Percentiles rank a stretch among this genome's conserved stretches.
These are phyloP conservation scores for Boletellus emodensis DNA, from an alignment of 768 basidiomycete genomes.

Conservation along the genomic window DNA sequence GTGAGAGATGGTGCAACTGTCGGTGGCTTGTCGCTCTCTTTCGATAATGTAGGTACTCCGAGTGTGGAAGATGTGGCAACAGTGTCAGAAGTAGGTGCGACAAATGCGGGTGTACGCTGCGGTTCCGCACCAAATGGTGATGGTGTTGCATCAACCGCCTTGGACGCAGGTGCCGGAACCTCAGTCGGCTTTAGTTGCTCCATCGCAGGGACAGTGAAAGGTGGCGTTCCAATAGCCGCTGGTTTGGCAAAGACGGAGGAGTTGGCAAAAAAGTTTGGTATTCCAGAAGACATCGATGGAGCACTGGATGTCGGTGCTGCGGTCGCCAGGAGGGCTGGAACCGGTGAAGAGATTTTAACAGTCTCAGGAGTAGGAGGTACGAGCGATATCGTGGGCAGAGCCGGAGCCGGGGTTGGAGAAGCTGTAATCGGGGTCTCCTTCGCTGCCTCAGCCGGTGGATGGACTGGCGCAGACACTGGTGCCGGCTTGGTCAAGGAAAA, in stretches of 20 bases:
- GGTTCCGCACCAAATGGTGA: slow-evolving; percentile 11
- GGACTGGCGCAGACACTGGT: slow-evolving; percentile 1
- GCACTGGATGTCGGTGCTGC: slow-evolving; percentile 3
- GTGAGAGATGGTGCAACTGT: slow-evolving; percentile 4
- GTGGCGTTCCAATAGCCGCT: slow-evolving; percentile 1
- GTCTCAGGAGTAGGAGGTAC: slow-evolving; percentile 26
- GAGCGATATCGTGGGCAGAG: slow-evolving; percentile 22
- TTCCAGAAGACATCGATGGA: slow-evolving; percentile 18
- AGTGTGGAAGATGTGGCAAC: slow-evolving; percentile 4
- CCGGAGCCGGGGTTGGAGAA: slow-evolving; percentile 10
- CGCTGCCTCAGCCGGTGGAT: slow-evolving; percentile 12
- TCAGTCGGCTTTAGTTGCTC: slow-evolving; percentile 9
- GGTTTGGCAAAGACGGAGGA: slow-evolving; percentile 46
- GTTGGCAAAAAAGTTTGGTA: slow-evolving; percentile 65
- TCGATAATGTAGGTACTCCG: slow-evolving; percentile 8
- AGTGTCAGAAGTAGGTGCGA: slow-evolving; percentile 1
- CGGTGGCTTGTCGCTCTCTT: slow-evolving; percentile 17
- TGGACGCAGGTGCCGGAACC: slow-evolving; percentile 1
- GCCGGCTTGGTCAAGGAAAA: slow-evolving; percentile 54
- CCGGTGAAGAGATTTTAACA: slow-evolving; percentile 14
- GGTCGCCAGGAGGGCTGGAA: slow-evolving; percentile 1
- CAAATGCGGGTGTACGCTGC: slow-evolving; percentile 6
- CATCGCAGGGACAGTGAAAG: slow-evolving; percentile 20
- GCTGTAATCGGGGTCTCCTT: slow-evolving; percentile 14
- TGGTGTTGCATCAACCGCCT: slow-evolving; percentile 6